Base-by-base conservation (phyloP, 2,329 filamentous ascomycete species). In the Botryotinia calthae region DNA sequence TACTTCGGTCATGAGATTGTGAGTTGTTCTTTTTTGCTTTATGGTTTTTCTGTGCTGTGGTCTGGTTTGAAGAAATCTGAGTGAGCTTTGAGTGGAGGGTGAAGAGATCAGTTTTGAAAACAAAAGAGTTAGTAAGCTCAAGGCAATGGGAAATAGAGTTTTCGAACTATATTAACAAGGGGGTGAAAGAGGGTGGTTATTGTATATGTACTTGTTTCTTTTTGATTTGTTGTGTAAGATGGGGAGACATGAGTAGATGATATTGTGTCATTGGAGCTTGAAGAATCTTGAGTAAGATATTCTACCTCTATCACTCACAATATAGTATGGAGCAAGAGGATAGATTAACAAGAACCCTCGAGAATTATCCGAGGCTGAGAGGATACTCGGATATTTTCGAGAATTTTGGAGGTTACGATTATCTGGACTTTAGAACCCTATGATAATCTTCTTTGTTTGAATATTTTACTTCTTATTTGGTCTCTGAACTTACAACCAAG, bases 1-100 rank as follows among this genome's bases (percentile, higher is more conserved):
- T 71, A 71, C 31, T 64, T 54, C 65, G 18, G 34, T 28, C 68
- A 71, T 54, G 18, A 28, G 10, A 44, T 51, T 42, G 68, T 71
- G 34, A 65, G 68, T 71, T 56, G 20, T 28, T 51, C 1, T 5
- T 20, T 28, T 28, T 62, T 37, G 16, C n/a, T 31, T 18, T 56
- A 3, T 54, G 48, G n/a, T 56, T 28, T 44, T 44, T 2, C 42
- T 40, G 34, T 61, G 34, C 2, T 46, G 20, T 34, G 25, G 9
- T 67, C 51, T 28, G 51, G 14, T 9, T 28, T 9, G 25, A 3
- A 28, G 51, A 9, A 56, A 5, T 61, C 34, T 22, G 61, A 40
- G 61, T 44, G 37, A 25, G 7, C 40, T 63, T 63, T 18, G 25
- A 61, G 6, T n/a, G 25, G 16, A 10, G 22, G 10, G 25, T n/a